Evolutionary conservation across 257 asterid genomes (phyloP).

Genomic region (Dorcoceras hygrometricum): DNA sequence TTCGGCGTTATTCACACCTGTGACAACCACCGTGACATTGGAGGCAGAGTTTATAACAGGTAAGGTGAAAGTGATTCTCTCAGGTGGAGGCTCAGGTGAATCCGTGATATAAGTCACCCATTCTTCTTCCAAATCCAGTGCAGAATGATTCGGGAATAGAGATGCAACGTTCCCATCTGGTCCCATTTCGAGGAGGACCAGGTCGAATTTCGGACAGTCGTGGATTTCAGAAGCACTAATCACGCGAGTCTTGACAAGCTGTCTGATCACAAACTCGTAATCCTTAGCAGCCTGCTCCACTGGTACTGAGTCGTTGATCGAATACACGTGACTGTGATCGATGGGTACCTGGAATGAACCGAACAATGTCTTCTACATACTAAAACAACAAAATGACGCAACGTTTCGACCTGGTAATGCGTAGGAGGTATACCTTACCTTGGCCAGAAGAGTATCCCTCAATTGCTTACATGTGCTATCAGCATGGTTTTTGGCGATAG

Average conservation of each 20-base stretch:
- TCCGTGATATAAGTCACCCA: slow-evolving; percentile 67
- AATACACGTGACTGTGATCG: slow-evolving; percentile 70
- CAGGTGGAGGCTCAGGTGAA: slow-evolving; percentile 67
- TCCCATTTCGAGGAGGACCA: slow-evolving; percentile 67
- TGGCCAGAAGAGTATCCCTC: not conserved
- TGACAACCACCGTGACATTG: slow-evolving; percentile 48
- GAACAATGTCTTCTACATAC: not conserved
- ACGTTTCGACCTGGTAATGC: not conserved
- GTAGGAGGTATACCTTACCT: not conserved
- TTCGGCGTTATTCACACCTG: slow-evolving; percentile 50
- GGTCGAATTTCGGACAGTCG: slow-evolving; percentile 66
- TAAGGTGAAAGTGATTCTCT: slow-evolving; percentile 61
- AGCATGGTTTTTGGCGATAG: not conserved
- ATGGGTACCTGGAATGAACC: slow-evolving; percentile 65
- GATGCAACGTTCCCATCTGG: slow-evolving; percentile 65
- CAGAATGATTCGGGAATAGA: slow-evolving; percentile 49
- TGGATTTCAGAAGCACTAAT: slow-evolving; percentile 46
- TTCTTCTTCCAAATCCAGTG: slow-evolving; percentile 40
- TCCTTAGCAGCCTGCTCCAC: slow-evolving; percentile 90
- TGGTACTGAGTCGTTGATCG: slow-evolving; percentile 72
- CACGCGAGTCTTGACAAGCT: slow-evolving; percentile 74
- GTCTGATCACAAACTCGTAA: slow-evolving; percentile 76
- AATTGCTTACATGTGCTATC: not conserved
- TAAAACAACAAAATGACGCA: not conserved
- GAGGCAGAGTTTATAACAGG: slow-evolving; percentile 69